Percentiles rank a stretch among this genome's conserved stretches.
Conservation (phyloP, 208 protist genomes). For the Crithidia fasciculata region DNA sequence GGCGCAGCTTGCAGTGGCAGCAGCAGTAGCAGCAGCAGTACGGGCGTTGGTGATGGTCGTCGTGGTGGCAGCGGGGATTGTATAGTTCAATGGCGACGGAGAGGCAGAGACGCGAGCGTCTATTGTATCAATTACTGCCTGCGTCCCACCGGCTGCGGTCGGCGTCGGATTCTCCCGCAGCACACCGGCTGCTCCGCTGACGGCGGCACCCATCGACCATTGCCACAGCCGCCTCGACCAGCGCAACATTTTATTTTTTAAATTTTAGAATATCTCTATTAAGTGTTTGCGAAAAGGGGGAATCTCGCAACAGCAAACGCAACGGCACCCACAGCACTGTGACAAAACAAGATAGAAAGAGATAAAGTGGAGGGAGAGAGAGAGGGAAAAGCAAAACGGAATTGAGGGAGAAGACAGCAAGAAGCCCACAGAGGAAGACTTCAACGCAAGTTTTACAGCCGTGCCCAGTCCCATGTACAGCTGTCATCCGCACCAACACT, state of each 20-base stretch:
- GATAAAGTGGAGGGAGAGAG: neutral
- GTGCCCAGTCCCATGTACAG: too few relatives aligned
- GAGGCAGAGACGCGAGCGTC: too few relatives aligned
- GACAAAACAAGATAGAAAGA: neutral
- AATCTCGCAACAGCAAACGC: neutral
- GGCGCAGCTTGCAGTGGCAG: neutral
- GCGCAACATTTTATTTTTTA: neutral
- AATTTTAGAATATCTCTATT: neutral
- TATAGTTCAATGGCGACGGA: too few relatives aligned
- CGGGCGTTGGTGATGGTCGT: neutral
- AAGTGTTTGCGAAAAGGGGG: neutral
- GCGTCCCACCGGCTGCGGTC: too few relatives aligned
- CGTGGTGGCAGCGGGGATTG: too few relatives aligned
- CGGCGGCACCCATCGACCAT: neutral
- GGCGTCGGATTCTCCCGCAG: neutral
- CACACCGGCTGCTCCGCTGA: neutral
- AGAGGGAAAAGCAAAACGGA: too few relatives aligned
- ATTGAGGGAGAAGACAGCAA: too few relatives aligned
- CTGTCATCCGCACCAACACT: too few relatives aligned
- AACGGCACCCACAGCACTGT: neutral
- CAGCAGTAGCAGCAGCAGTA: neutral
- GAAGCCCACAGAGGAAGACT: too few relatives aligned
- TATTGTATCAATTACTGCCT: too few relatives aligned
- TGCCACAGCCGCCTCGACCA: slow-evolving; percentile 2
- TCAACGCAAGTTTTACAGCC: neutral